Percentiles rank a stretch among this genome's conserved stretches.
Conservation (phyloP, 805 yeast genomes). For the Barnettozyma siamensis region DNA sequence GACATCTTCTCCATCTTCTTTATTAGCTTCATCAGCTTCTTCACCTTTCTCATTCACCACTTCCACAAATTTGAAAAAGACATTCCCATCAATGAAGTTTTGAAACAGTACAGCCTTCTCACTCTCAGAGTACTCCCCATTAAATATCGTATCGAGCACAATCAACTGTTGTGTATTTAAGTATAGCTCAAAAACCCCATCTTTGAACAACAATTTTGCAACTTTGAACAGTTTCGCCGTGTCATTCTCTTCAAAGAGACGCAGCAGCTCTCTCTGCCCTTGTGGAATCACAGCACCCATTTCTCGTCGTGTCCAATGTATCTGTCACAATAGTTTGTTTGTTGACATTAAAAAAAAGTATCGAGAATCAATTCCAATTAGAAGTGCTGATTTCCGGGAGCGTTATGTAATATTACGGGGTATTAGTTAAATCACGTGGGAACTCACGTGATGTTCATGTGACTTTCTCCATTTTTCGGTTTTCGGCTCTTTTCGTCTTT, state of each 20-base stretch:
- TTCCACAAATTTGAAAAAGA: conserved; percentile 22
- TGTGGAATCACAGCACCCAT: background rate
- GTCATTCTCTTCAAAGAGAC: conserved; percentile 25
- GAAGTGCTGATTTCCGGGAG: no score
- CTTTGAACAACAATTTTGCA: conserved; percentile 21
- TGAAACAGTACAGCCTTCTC: conserved; percentile 32
- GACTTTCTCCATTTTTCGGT: no score
- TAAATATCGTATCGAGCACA: conserved; percentile 41
- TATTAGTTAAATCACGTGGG: no score
- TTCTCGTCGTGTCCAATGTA: background rate
- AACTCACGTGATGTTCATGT: no score
- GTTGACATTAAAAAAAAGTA: no score
- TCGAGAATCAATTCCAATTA: no score
- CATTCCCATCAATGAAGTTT: conserved; percentile 34
- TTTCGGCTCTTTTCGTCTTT: no score
- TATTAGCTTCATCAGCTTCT: no score
- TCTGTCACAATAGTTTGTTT: no score
- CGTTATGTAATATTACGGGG: no score
- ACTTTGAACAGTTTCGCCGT: conserved; percentile 19
- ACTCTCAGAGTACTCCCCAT: conserved; percentile 21
- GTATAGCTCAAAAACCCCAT: conserved; percentile 40
- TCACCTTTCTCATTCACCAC: background rate
- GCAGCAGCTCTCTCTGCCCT: conserved; percentile 9
- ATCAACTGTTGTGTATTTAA: conserved; percentile 52
- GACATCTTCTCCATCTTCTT: background rate